phyloP scores from a whole-genome alignment of 2,329 filamentous ascomycete genomes.

The Sporothrix humicola region DNA sequence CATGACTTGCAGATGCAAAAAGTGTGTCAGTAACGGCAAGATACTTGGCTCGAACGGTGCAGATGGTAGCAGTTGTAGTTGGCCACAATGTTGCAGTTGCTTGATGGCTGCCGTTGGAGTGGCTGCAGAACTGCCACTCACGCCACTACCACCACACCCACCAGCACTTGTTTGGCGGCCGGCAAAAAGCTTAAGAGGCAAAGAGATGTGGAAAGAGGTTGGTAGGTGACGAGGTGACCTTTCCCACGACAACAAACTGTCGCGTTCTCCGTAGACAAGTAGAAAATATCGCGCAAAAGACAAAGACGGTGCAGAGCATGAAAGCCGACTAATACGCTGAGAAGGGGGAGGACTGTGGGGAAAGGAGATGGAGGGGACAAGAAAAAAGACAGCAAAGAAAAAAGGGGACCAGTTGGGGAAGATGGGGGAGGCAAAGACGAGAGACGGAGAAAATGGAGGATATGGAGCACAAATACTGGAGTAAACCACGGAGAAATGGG shows the following conservation, averaged over 20 bases:
- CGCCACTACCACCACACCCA: neutral
- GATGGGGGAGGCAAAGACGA: neutral
- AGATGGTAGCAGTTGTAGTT: neutral
- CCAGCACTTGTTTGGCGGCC: neutral
- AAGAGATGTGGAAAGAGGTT: neutral
- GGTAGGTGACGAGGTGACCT: neutral
- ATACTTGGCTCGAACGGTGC: too few relatives aligned
- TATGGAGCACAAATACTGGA: neutral
- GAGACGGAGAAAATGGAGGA: neutral
- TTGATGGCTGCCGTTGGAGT: neutral
- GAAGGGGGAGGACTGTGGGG: neutral
- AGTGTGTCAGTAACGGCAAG: neutral
- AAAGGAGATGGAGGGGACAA: neutral
- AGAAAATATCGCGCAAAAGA: neutral
- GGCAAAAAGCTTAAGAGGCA: constrained; percentile 18
- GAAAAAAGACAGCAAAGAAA: neutral
- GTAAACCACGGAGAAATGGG: neutral
- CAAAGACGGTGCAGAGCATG: neutral
- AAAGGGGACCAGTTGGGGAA: neutral
- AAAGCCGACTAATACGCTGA: neutral
- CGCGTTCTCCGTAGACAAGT: neutral
- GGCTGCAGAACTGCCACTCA: neutral
- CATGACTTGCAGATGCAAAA: neutral
- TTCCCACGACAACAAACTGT: too few relatives aligned
- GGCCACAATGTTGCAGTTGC: neutral